phyloP scores from a whole-genome alignment of 495 filamentous ascomycete species.

The Daldinia childiae region DNA sequence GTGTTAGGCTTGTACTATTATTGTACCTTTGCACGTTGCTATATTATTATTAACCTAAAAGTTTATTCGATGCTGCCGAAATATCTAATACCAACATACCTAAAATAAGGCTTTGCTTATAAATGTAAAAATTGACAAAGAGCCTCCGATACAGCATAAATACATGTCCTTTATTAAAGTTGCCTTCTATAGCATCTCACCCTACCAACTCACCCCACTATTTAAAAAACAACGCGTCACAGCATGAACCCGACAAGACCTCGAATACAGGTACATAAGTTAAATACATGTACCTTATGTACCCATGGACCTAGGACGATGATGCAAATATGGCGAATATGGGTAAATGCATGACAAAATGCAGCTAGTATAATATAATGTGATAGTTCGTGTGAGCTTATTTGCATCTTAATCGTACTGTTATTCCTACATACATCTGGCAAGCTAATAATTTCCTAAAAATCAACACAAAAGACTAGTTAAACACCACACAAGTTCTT shows the following conservation, averaged over 20 bases:
- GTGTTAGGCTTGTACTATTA: neutral
- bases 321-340: neutral
- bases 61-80: neutral
- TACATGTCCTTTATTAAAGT: neutral
- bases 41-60: neutral
- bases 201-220: slow-evolving; percentile 20
- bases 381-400: neutral
- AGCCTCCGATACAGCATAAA: neutral
- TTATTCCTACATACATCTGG: slow-evolving; percentile 8
- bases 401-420: neutral
- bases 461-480: neutral
- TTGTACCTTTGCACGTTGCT: slow-evolving; percentile 10
- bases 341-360: neutral
- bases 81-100: neutral
- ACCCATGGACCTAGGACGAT: neutral
- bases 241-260: slow-evolving; percentile 3
- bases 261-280: neutral
- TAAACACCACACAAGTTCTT: slow-evolving; percentile 1
- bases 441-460: slow-evolving; percentile 2
- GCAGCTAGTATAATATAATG: neutral
- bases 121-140: neutral
- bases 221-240: slow-evolving; percentile 19
- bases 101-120: neutral
- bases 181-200: neutral
- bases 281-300: neutral